A percentile compares a stretch with the other conserved stretches of the same genome.
These are phyloP conservation scores for Rhodotorula sp. DNA, from an alignment of 1,284 basidiomycete species.

Conservation along the genomic window DNA sequence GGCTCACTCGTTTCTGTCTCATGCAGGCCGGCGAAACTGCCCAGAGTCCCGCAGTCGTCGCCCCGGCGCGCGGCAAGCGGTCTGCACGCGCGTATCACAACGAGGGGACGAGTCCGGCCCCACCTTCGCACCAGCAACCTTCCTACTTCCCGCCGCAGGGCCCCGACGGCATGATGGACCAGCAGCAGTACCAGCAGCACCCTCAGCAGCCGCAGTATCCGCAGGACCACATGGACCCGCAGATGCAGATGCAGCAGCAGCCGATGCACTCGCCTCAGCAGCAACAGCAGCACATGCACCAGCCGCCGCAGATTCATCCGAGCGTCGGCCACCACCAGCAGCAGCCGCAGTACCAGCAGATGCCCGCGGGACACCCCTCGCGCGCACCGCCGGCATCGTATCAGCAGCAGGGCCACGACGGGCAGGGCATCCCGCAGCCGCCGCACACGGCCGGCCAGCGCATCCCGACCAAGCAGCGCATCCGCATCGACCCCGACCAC, in stretches of 20 bases:
- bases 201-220: conserved; percentile 8
- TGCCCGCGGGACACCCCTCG: conserved; percentile 14
- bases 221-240: conserved; percentile 26
- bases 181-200: conserved; percentile 39
- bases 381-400: conserved; percentile 28
- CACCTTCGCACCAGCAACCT: conserved; percentile 4
- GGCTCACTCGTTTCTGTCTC: not conserved
- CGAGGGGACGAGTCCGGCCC: conserved; percentile 14
- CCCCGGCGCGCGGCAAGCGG: conserved; percentile 23
- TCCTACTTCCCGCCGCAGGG: conserved; percentile 21
- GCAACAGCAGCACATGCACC: conserved; percentile 39
- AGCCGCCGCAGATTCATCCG: not conserved
- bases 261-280: conserved; percentile 11
- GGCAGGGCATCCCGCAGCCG: conserved; percentile 49
- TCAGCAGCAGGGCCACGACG: conserved; percentile 2
- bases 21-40: not conserved
- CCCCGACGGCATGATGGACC: conserved; percentile 8
- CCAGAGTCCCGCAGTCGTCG: conserved; percentile 9
- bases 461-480: conserved; percentile 63
- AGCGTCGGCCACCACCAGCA: not conserved
- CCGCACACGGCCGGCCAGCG: conserved; percentile 53
- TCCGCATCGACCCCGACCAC: conserved; percentile 84
- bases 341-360: conserved; percentile 8
- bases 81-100: conserved; percentile 30
- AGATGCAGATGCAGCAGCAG: conserved; percentile 29